Evolutionary conservation across 495 filamentous ascomycete species (phyloP).

Genomic region (Daldinia caldariorum): DNA sequence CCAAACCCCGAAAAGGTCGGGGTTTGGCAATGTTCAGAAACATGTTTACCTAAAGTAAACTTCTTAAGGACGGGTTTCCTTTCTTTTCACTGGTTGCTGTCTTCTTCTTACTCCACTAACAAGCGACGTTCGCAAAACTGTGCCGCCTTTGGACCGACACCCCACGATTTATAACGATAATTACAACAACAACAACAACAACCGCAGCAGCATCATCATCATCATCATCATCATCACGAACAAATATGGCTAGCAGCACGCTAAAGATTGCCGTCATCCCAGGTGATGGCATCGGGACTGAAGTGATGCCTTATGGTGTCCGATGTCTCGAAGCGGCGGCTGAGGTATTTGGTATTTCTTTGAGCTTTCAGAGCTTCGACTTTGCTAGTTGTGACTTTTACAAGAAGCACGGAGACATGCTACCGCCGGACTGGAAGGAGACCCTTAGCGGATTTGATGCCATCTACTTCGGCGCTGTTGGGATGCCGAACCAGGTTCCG

Average conservation of each 20-base stretch:
- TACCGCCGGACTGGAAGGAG: slow-evolving; percentile 47
- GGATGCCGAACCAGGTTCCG: slow-evolving; percentile 46
- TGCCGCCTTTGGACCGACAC: background rate
- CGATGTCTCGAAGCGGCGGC: slow-evolving; percentile 42
- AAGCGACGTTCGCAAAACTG: slow-evolving; percentile 6
- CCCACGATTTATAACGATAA: background rate
- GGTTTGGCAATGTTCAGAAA: background rate
- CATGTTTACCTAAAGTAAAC: background rate
- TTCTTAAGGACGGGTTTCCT: background rate
- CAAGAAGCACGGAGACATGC: slow-evolving; percentile 47
- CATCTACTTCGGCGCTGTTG: slow-evolving; percentile 51
- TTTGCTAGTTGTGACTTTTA: slow-evolving; percentile 48
- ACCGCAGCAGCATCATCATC: background rate
- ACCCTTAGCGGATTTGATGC: slow-evolving; percentile 44
- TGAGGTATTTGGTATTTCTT: slow-evolving; percentile 38
- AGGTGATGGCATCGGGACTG: slow-evolving; percentile 49
- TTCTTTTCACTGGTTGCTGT: background rate
- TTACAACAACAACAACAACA: too few species aligned
- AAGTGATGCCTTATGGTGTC: slow-evolving; percentile 48
- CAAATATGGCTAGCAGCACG: slow-evolving; percentile 27
- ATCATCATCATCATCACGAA: background rate
- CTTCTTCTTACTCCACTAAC: background rate
- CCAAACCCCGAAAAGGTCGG: background rate
- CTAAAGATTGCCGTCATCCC: slow-evolving; percentile 50
- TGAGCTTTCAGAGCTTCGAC: slow-evolving; percentile 46